A percentile compares a stretch with the other conserved stretches of the same genome.
Conservation (phyloP, 2,329 filamentous ascomycete species). For the Zymoseptoria ardabiliae region DNA sequence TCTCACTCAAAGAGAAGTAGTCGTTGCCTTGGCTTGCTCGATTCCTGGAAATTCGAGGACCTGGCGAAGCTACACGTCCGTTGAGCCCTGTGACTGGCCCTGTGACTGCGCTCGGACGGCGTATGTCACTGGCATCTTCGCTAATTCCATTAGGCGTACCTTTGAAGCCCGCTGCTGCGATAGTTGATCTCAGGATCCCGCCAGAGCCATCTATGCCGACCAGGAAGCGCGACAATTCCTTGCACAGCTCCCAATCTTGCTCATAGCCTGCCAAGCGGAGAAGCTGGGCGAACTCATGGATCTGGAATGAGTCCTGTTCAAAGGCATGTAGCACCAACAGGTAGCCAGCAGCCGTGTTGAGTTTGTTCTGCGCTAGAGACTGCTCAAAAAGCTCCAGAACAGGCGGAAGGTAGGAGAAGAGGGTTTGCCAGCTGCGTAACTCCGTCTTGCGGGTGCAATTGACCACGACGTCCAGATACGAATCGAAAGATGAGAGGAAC, state of each 20-base stretch:
- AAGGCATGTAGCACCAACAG: constrained; percentile 87
- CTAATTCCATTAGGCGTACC: constrained; percentile 5
- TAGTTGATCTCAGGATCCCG: constrained; percentile 64
- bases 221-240: constrained; percentile 88
- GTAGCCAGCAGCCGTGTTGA: constrained; percentile 95
- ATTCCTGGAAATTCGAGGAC: neutral
- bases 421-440: constrained; percentile 84
- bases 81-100: neutral
- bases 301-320: constrained; percentile 41
- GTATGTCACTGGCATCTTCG: neutral
- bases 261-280: constrained; percentile 74
- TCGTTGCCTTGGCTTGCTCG: neutral
- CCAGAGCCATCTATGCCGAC: constrained; percentile 86
- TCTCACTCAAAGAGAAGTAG: neutral
- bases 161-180: constrained; percentile 38
- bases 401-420: constrained; percentile 85
- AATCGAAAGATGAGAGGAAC: constrained; percentile 51
- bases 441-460: constrained; percentile 98
- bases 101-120: neutral
- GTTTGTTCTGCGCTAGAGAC: constrained; percentile 70
- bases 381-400: constrained; percentile 91
- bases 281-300: constrained; percentile 68
- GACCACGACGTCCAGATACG: constrained; percentile 90
- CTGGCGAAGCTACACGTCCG: neutral
- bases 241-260: constrained; percentile 91